Percentiles rank a stretch among this genome's conserved stretches.
Conservation (phyloP, 768 basidiomycete species). For the Boletales sp. region DNA sequence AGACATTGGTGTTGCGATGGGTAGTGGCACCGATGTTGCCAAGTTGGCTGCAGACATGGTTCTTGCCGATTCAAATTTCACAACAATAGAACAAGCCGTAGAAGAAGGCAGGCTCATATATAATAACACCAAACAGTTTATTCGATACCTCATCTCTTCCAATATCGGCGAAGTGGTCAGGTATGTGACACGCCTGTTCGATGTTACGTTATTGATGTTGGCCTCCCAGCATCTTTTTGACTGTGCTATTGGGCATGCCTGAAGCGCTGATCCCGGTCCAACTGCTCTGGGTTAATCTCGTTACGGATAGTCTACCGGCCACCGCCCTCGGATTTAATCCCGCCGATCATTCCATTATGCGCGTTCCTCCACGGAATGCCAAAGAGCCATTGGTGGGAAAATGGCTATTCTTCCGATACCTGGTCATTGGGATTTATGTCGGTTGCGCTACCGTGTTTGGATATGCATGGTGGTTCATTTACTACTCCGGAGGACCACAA, state of each 20-base stretch:
- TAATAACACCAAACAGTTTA: slow-evolving; percentile 99
- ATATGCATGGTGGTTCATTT: slow-evolving; percentile 99
- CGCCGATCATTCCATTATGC: slow-evolving; percentile 95
- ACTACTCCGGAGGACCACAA: slow-evolving; percentile 85
- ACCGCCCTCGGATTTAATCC: slow-evolving; percentile 98
- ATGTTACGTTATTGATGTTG: neutral
- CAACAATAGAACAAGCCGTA: slow-evolving; percentile 93
- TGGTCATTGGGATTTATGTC: slow-evolving; percentile 91
- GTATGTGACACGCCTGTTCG: slow-evolving; percentile 16
- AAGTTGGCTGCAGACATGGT: slow-evolving; percentile 99
- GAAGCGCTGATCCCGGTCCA: slow-evolving; percentile 98
- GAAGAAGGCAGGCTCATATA: slow-evolving; percentile 98
- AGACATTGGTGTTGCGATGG: slow-evolving; percentile 98
- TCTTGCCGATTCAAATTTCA: slow-evolving; percentile 94
- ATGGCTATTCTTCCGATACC: slow-evolving; percentile 96
- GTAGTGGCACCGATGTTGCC: slow-evolving; percentile 97
- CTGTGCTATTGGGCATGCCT: slow-evolving; percentile 98
- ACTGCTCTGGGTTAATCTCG: slow-evolving; percentile 97
- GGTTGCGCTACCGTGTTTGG: slow-evolving; percentile 94
- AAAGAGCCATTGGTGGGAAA: slow-evolving; percentile 86
- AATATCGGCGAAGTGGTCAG: slow-evolving; percentile 98
- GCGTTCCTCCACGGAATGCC: slow-evolving; percentile 84
- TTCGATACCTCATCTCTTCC: slow-evolving; percentile 96
- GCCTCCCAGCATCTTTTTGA: slow-evolving; percentile 82
- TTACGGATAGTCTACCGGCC: slow-evolving; percentile 94